phyloP scores from a whole-genome alignment of 2,329 filamentous ascomycete genomes.

The Aspergillus sp. region DNA sequence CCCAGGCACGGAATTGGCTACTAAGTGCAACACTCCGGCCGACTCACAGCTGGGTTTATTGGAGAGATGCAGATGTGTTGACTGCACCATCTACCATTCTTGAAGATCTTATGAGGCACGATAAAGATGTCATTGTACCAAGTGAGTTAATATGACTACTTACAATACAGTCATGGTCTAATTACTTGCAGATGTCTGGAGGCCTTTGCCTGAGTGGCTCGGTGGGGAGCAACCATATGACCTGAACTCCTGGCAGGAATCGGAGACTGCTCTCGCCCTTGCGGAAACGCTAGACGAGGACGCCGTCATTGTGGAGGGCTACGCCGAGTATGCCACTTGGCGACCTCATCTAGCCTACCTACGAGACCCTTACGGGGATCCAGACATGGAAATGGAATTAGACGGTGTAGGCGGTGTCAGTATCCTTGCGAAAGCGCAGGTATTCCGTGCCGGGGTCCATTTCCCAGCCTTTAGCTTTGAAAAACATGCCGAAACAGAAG shows the following conservation, averaged over 20 bases:
- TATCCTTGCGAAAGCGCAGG: conserved; percentile 91
- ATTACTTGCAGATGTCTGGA: conserved; percentile 77
- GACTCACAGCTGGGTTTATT: conserved; percentile 98
- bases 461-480: conserved; percentile 99
- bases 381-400: conserved; percentile 99
- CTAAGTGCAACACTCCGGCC: conserved; percentile 88
- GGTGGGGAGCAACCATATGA: conserved; percentile 98
- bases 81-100: conserved; percentile 95
- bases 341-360: conserved; percentile 94
- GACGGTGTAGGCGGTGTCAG: conserved; percentile 97
- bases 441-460: conserved; percentile 92
- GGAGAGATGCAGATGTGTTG: conserved; percentile 97
- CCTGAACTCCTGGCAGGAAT: conserved; percentile 98
- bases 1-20: conserved; percentile 95
- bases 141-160: conserved; percentile 63
- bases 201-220: conserved; percentile 97
- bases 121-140: conserved; percentile 97
- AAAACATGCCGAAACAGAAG: conserved; percentile 97
- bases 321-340: conserved; percentile 98
- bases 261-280: conserved; percentile 88
- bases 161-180: conserved; percentile 19
- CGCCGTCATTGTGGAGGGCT: conserved; percentile 97
- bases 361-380: conserved; percentile 93
- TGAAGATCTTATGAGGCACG: conserved; percentile 97
- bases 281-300: conserved; percentile 96